Evolutionary conservation across 495 filamentous ascomycete genomes (phyloP), one percentile per base, ranked within the genome.

Genomic region (Podospora tetraspora): DNA sequence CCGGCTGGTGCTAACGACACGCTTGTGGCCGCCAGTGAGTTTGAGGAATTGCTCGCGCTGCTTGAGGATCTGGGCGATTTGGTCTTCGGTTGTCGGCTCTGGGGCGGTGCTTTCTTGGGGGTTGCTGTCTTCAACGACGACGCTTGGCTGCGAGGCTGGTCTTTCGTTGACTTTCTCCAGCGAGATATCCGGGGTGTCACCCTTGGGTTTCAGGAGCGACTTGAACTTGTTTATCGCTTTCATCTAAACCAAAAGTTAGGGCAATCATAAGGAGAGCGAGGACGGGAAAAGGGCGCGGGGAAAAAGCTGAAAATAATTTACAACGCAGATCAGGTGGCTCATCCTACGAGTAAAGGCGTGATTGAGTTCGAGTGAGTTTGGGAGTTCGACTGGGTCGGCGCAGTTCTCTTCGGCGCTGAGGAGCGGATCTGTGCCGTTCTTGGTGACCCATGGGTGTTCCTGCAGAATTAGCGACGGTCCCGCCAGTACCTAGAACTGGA

Each of bases 381-480:
- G 94, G 8, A 86, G 81, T 52, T 90, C 89, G 24, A 98, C 83
- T 10, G 91, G 78, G 67, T 93, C 85, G 21, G 91, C 85, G 16
- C 91, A 96, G 73, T 99, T 99, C 76, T 98, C 94, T 63, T 93
- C 88, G 25, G 84, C 84, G 24, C 93, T 84, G 34, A 99, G 83
- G 16, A 99, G 80, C 66, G 89, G 89, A 78, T 99, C 95, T 30
- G 83, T 83, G 24, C 93, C 94, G 57, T 85, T 79, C 71, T 87
- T 91, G 8, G 95, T 99, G 11, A 98, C 94, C 95, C 95, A 99
- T 5, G 92, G 89, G 76, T 99, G 95, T 74, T 92, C 85, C 94
- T 97, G 71, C 12, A 63, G 27, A 56, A 34, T 57, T 70, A 63
- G 22, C 16, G 9, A 29, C 32, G 12, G 22, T 24, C 10, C 37